Evolutionary conservation across 2,329 filamentous ascomycete species (phyloP).

Genomic region (Chaetomiaceae sp.): DNA sequence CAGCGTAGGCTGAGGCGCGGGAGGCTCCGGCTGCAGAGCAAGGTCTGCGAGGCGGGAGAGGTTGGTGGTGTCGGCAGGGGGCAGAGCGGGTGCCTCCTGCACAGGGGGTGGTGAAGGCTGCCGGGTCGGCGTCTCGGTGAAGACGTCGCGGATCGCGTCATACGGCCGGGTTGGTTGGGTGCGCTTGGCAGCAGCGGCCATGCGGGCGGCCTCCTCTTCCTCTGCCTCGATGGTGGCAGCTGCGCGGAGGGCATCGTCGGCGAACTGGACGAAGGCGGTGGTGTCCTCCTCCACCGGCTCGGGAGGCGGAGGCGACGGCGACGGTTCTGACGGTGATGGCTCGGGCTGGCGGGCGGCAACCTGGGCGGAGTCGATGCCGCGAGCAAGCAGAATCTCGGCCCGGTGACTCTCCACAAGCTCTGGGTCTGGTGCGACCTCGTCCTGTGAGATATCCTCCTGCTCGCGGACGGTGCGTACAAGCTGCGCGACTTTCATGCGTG

Average conservation of each 20-base stretch:
- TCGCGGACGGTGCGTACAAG: slow-evolving; percentile 25
- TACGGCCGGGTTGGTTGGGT: slow-evolving; percentile 36
- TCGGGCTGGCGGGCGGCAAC: not conserved
- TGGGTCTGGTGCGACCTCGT: slow-evolving; percentile 24
- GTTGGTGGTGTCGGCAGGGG: slow-evolving; percentile 22
- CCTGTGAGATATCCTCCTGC: slow-evolving; percentile 24
- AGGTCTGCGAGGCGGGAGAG: slow-evolving; percentile 34
- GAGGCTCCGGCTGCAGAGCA: slow-evolving; percentile 23
- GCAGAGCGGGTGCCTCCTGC: not conserved
- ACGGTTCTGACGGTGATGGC: too few relatives aligned
- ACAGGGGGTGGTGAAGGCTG: slow-evolving; percentile 16
- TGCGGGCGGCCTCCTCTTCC: slow-evolving; percentile 23
- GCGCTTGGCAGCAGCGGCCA: slow-evolving; percentile 20
- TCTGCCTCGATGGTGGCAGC: slow-evolving; percentile 23
- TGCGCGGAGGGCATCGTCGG: slow-evolving; percentile 18
- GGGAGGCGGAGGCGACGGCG: slow-evolving; percentile 4
- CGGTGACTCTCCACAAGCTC: slow-evolving; percentile 23
- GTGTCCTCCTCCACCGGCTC: slow-evolving; percentile 6
- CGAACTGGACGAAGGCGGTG: slow-evolving; percentile 17
- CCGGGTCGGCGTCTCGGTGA: slow-evolving; percentile 32
- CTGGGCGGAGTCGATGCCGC: slow-evolving; percentile 22
- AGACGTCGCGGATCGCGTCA: slow-evolving; percentile 43
- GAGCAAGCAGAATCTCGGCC: slow-evolving; percentile 14
- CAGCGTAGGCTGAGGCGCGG: not conserved
- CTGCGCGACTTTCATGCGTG: slow-evolving; percentile 21